Base-by-base conservation (phyloP, 176 grass and related monocot species). In the Bolboschoenus planiculmis region DNA sequence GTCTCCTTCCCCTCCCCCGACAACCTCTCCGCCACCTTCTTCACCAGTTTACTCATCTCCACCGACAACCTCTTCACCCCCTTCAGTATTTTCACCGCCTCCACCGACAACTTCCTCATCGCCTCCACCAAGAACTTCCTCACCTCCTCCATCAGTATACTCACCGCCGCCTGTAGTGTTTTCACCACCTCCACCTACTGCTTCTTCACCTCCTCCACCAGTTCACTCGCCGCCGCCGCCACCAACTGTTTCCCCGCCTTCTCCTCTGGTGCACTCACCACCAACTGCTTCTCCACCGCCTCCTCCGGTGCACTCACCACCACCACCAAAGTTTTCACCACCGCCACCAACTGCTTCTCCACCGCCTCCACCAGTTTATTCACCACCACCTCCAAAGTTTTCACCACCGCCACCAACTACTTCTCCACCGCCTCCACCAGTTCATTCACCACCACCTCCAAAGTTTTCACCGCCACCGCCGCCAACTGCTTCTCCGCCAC, bases 231-330 rank as follows among this genome's bases (percentile, higher is more conserved):
- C 78, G 18, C 85, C 79, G 0, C 80, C n/a, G 20, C 58, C 77
- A 47, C 35, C 85, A 2, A 31, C 31, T 27, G 46, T 21, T 20
- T 57, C 39, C 0, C 65, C 78, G 5, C 78, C 78, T 20, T n/a
- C n/a, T 2, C 80, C 85, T 0, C 80, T 67, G 1, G 33, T 87
- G 3, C 9, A 39, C 1, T 63, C 78, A 26, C 50, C 78, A 9
- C 70, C 24, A 20, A 63, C 21, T 51, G 31, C 79, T 47, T 53
- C 85, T 2, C 78, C 85, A 36, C 85, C 84, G 4, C 76, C 79
- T 13, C 31, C 78, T 2, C 51, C 43, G 0, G 31, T 78, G 24
- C 37, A 10, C 0, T 27, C 77, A 4, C 61, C 76, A 3, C 84
- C 84, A 33, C 61, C 77, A 57, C 29, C 36, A 11, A 3, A 29